These are phyloP conservation scores for Crepidotus variabilis DNA, from an alignment of 768 basidiomycete genomes.

Conservation along the genomic window DNA sequence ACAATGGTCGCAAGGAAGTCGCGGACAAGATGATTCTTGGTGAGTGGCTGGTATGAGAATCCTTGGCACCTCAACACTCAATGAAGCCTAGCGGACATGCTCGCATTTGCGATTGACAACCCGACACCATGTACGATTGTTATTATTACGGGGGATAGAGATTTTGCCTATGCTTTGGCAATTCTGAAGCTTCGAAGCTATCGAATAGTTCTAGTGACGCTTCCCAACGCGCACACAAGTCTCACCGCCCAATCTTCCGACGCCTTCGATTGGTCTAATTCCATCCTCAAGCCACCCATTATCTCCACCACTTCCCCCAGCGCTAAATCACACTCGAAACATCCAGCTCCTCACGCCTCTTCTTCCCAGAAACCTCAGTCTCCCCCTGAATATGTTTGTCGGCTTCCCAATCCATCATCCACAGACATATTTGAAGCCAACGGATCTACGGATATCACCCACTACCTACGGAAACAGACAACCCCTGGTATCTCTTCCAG, in stretches of 20 bases:
- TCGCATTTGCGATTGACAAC: constrained; percentile 35
- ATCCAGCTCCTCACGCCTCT: not conserved
- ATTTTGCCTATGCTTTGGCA: constrained; percentile 40
- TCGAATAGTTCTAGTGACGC: constrained; percentile 35
- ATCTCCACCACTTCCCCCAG: not conserved
- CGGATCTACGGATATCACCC: no score
- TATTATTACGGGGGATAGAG: constrained; percentile 42
- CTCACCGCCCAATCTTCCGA: constrained; percentile 44
- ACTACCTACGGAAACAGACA: no score
- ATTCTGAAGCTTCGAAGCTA: constrained; percentile 34
- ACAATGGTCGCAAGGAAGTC: constrained; percentile 32
- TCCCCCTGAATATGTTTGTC: not conserved
- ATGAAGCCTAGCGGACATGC: constrained; percentile 20
- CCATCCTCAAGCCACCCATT: constrained; percentile 25
- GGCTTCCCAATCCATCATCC: not conserved
- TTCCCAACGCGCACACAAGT: constrained; percentile 29
- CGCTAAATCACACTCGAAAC: not conserved
- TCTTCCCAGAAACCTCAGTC: not conserved
- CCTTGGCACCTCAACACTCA: not conserved
- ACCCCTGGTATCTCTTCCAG: no score
- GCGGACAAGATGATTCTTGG: constrained; percentile 51
- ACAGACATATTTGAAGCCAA: no score
- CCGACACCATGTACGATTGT: constrained; percentile 40
- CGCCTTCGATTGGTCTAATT: constrained; percentile 42
- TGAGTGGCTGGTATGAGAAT: constrained; percentile 13